Conservation (phyloP, 345 rosid species). For the Ailanthus altissimus region DNA sequence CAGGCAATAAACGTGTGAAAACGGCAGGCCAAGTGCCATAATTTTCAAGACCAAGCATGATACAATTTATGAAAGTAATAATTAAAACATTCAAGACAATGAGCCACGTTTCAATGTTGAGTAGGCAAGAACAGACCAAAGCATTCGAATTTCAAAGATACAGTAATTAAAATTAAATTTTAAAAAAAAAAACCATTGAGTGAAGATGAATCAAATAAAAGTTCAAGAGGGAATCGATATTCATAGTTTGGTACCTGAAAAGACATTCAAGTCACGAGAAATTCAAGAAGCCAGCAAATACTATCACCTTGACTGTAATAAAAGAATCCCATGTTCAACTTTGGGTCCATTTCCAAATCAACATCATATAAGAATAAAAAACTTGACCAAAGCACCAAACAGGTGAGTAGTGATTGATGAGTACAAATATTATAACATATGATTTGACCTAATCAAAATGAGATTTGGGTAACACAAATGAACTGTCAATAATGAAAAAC, state of each 20-base stretch:
- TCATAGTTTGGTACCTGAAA: conserved; percentile 45
- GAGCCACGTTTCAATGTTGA: conserved; percentile 34
- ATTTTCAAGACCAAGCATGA: conserved; percentile 29
- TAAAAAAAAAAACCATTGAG: conserved; percentile 17
- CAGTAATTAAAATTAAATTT: conserved; percentile 19
- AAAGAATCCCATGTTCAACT: conserved; percentile 11
- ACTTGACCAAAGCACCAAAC: conserved; percentile 42
- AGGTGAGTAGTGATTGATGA: conserved; percentile 26
- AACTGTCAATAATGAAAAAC: conserved; percentile 19
- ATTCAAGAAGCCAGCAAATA: conserved; percentile 27
- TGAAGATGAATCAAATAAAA: conserved; percentile 9
- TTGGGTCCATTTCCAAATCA: conserved; percentile 34
- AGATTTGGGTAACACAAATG: conserved; percentile 13
- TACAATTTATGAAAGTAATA: conserved; percentile 22
- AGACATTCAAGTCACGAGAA: conserved; percentile 24
- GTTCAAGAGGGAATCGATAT: conserved; percentile 19
- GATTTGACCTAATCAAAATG: conserved; percentile 7
- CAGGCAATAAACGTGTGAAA: neutral
- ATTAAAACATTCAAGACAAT: conserved; percentile 6
- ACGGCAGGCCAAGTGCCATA: neutral
- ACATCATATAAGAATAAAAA: conserved; percentile 27
- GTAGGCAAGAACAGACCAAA: conserved; percentile 26
- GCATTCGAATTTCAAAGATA: conserved; percentile 19
- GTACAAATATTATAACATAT: neutral
- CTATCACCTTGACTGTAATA: conserved; percentile 20